Base-by-base conservation (phyloP, 2,329 filamentous ascomycete genomes). In the Cladosporium colombiae region DNA sequence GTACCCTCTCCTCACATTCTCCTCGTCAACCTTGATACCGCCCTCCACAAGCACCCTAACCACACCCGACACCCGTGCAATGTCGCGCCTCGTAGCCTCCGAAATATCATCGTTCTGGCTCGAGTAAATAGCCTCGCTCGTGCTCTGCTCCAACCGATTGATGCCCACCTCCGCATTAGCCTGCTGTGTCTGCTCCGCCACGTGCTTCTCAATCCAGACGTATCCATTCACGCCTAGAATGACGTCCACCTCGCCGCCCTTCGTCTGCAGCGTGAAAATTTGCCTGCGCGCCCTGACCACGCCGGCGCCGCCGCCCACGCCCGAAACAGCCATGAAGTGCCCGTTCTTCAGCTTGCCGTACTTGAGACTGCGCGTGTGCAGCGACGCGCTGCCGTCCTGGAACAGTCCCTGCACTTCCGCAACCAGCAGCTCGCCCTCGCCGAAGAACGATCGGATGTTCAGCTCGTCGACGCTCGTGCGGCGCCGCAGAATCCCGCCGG, bases 331-430 rank as follows among this genome's bases (percentile, higher is more conserved):
- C 64, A 95, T 85, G 75, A 99, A 98, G 3, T 96, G 85, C 3
- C 95, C 95, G 78, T 99, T 99, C 61, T 94, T 84, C 73, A 99
- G 83, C 81, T 99, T 99, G 53, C 95, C 95, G 79, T 98, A 99
- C 76, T 94, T 93, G 74, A 98, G 81, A 70, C 88, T 91, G 67
- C 95, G 88, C 10, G 95, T 98, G 81, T 99, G 95, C 74, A 99
- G 82, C 66, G 89, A 89, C 0, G 95, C 93, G 1, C 88, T 89
- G 66, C 93, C 94, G 79, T 98, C 94, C 66, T 88, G 85, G 77
- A 93, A 92, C 64, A 99, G 83, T 71, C 88, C 87, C 84, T 99
- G 95, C 64, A 99, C 95, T 81, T 99, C 95, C 1, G 95, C 95
- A 21, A 98, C 91, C 18, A 99, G 82, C 62, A 99, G 81, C 77